A percentile compares a stretch with the other conserved stretches of the same genome.
Conservation (phyloP, 2,329 filamentous ascomycete species). For the Aspergillus pseudonomiae region DNA sequence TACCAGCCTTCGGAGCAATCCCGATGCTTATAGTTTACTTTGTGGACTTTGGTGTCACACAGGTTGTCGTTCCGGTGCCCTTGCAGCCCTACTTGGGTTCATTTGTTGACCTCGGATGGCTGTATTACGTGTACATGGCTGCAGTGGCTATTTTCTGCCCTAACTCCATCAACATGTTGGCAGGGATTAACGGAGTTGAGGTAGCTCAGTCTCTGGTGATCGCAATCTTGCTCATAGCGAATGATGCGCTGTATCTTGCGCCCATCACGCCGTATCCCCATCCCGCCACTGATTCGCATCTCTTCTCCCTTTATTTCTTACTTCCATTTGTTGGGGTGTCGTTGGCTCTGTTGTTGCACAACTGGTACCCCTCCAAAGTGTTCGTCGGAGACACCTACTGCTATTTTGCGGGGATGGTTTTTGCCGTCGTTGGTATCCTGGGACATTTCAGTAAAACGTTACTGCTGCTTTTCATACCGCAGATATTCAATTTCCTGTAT, state of each 20-base stretch:
- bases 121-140: slow-evolving; percentile 98
- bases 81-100: slow-evolving; percentile 83
- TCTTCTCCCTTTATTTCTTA: slow-evolving; percentile 94
- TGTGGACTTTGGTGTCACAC: slow-evolving; percentile 96
- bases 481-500: slow-evolving; percentile 96
- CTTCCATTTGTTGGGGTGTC: slow-evolving; percentile 94
- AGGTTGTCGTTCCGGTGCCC: slow-evolving; percentile 86
- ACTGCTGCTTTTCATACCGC: slow-evolving; percentile 84
- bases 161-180: slow-evolving; percentile 99
- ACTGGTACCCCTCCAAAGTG: slow-evolving; percentile 92
- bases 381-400: slow-evolving; percentile 99
- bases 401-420: slow-evolving; percentile 99
- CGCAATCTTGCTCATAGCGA: slow-evolving; percentile 77
- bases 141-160: slow-evolving; percentile 95
- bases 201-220: slow-evolving; percentile 93
- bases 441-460: slow-evolving; percentile 98
- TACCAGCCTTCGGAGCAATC: slow-evolving; percentile 89
- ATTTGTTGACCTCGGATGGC: slow-evolving; percentile 76
- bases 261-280: slow-evolving; percentile 79
- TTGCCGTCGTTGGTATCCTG: slow-evolving; percentile 93
- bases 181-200: slow-evolving; percentile 98
- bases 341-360: slow-evolving; percentile 81
- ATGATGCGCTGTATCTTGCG: slow-evolving; percentile 83
- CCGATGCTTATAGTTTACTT: slow-evolving; percentile 97
- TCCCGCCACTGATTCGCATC: slow-evolving; percentile 90